Conservation (phyloP, 148 eudicot species). For the Camellia lanceoleosa region DNA sequence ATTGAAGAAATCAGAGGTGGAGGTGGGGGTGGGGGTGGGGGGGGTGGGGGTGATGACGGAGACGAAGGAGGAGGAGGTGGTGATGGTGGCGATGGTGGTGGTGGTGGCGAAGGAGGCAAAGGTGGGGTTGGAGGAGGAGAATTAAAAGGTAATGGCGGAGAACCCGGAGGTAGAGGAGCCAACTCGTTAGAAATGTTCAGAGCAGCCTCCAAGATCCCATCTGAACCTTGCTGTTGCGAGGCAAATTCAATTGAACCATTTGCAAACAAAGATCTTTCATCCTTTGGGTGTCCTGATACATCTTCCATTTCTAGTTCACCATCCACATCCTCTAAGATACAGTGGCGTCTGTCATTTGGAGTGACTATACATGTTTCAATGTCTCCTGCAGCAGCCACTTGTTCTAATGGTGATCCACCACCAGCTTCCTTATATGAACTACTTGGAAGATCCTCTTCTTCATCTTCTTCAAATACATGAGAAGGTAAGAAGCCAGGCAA, state of each 20-base stretch:
- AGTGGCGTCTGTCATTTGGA: slow-evolving; percentile 72
- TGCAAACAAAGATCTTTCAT: slow-evolving; percentile 34
- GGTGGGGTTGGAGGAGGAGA: slow-evolving; percentile 87
- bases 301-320: slow-evolving; percentile 99
- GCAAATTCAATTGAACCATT: slow-evolving; percentile 27
- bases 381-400: slow-evolving; percentile 27
- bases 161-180: slow-evolving; percentile 44
- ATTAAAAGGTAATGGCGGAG: slow-evolving; percentile 73
- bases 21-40: slow-evolving; percentile 31
- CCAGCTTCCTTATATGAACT: slow-evolving; percentile 33
- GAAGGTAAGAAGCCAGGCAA: slow-evolving; percentile 73
- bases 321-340: slow-evolving; percentile 87
- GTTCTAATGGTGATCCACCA: slow-evolving; percentile 39
- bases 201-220: slow-evolving; percentile 26
- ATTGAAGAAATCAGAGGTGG: slow-evolving; percentile 25
- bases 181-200: slow-evolving; percentile 24
- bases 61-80: slow-evolving; percentile 38
- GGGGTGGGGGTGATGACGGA: slow-evolving; percentile 34
- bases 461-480: slow-evolving; percentile 69
- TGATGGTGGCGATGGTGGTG: slow-evolving; percentile 44
- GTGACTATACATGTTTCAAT: slow-evolving; percentile 37
- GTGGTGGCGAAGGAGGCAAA: slow-evolving; percentile 74
- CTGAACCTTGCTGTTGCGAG: slow-evolving; percentile 25
- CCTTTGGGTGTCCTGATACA: slow-evolving; percentile 64
- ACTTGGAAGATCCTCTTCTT: slow-evolving; percentile 48